Percentiles rank a stretch among this genome's conserved stretches.
These are phyloP conservation scores for Torulaspora quercuum DNA, from an alignment of 805 yeast species.

Conservation along the genomic window DNA sequence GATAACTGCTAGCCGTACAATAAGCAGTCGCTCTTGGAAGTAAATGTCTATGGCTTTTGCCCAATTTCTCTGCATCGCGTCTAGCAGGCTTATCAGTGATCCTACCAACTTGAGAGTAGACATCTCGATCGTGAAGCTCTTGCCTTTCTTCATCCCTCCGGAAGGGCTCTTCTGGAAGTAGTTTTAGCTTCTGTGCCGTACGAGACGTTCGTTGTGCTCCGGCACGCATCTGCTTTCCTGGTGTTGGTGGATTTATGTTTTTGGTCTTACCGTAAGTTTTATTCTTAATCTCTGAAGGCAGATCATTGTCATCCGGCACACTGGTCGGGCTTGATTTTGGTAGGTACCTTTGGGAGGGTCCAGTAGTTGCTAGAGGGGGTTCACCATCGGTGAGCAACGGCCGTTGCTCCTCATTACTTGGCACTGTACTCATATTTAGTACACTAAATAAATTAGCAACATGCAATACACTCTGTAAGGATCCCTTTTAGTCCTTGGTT, in stretches of 20 bases:
- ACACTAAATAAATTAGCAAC: not conserved
- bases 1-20: slow-evolving; percentile 90
- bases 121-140: slow-evolving; percentile 42
- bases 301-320: not conserved
- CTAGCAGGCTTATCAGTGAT: slow-evolving; percentile 87
- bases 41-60: slow-evolving; percentile 68
- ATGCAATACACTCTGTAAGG: not conserved
- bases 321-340: slow-evolving; percentile 3
- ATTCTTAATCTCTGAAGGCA: not conserved
- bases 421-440: slow-evolving; percentile 1
- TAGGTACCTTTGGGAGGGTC: slow-evolving; percentile 3
- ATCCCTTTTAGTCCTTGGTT: too few relatives aligned
- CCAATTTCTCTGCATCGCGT: slow-evolving; percentile 88
- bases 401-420: slow-evolving; percentile 7
- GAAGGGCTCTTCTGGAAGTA: slow-evolving; percentile 59
- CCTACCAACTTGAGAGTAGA: slow-evolving; percentile 77
- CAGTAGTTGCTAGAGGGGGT: not conserved
- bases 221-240: slow-evolving; percentile 14
- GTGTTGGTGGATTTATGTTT: slow-evolving; percentile 4
- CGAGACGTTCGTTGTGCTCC: slow-evolving; percentile 75
- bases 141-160: slow-evolving; percentile 25
- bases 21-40: slow-evolving; percentile 94
- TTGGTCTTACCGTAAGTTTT: not conserved
- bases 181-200: slow-evolving; percentile 67
- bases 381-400: slow-evolving; percentile 4